Percentiles rank a stretch among this genome's conserved stretches.
Evolutionary conservation across 2,329 filamentous ascomycete genomes (phyloP).

Genomic region (Sarocladium oryzae): DNA sequence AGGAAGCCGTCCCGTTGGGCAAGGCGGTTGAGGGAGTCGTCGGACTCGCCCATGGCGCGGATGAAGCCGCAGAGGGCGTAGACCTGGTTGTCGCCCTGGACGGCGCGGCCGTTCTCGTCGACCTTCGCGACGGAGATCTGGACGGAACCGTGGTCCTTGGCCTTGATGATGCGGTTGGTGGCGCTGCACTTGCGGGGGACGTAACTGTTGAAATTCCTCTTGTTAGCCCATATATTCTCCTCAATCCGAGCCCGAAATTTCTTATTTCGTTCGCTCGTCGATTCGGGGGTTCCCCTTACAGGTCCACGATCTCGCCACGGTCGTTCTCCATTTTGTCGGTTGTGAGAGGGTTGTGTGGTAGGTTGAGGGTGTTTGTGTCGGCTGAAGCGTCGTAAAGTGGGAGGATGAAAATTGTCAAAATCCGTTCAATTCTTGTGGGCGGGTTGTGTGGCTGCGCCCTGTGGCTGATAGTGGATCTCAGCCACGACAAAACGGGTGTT

Average conservation of each 20-base stretch:
- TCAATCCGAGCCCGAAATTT: not conserved
- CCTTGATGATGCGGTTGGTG: conserved; percentile 99
- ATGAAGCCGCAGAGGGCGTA: conserved; percentile 98
- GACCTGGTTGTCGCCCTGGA: conserved; percentile 92
- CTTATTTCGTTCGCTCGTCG: conserved; percentile 17
- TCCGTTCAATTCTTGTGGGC: conserved; percentile 20
- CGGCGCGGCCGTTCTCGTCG: conserved; percentile 93
- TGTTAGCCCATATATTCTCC: conserved; percentile 1
- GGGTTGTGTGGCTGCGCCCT: conserved; percentile 24
- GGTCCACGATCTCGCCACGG: conserved; percentile 98
- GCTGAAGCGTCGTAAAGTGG: conserved; percentile 15
- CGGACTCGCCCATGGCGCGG: conserved; percentile 94
- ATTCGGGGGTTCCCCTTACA: conserved; percentile 61
- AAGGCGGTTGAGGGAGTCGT: conserved; percentile 93
- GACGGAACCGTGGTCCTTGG: conserved; percentile 98
- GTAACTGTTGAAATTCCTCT: conserved; percentile 55
- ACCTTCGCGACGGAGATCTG: conserved; percentile 98
- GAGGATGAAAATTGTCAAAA: conserved; percentile 19
- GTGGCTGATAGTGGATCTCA: not conserved
- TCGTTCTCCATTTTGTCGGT: conserved; percentile 95
- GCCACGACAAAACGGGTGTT: not conserved
- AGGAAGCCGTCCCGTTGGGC: conserved; percentile 93
- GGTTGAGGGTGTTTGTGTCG: conserved; percentile 10
- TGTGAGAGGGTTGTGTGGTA: conserved; percentile 22
- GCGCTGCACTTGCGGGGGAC: conserved; percentile 98